Conservation (phyloP, 768 basidiomycete genomes). For the Suillus fuscotomentosus region DNA sequence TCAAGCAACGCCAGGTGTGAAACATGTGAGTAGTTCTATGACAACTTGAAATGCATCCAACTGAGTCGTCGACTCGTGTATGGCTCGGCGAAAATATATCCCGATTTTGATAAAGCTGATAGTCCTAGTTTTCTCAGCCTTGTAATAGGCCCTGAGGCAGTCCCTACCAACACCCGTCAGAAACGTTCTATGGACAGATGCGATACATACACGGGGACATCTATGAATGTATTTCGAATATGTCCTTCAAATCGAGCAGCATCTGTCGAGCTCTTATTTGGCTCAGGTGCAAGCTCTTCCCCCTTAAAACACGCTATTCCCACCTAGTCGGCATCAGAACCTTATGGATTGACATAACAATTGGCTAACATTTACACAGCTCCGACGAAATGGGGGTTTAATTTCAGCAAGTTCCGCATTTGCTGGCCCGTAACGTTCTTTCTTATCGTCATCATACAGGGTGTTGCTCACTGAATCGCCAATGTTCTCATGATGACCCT, state of each 20-base stretch:
- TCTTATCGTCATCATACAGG: not conserved
- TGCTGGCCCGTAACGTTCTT: not conserved
- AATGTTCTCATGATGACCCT: constrained; percentile 1
- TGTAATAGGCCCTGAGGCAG: not conserved
- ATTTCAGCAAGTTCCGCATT: not conserved
- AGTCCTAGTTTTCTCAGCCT: not conserved
- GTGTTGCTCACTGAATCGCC: not conserved
- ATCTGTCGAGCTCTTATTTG: too few relatives aligned
- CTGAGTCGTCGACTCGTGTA: not conserved
- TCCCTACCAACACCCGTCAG: not conserved
- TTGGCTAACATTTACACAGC: not conserved
- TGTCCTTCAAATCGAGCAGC: too few relatives aligned
- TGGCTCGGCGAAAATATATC: not conserved
- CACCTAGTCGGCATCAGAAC: not conserved
- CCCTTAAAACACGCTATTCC: not conserved
- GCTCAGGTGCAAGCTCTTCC: too few relatives aligned
- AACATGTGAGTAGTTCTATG: not conserved
- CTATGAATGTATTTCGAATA: too few relatives aligned
- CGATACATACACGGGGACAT: too few relatives aligned
- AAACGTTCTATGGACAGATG: too few relatives aligned
- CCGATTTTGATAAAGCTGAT: not conserved
- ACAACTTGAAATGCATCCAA: not conserved
- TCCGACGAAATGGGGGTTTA: not conserved
- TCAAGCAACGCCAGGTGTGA: not conserved
- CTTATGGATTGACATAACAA: not conserved